phyloP scores from a whole-genome alignment of 2,329 filamentous ascomycete species.

The Acarospora socialis region DNA sequence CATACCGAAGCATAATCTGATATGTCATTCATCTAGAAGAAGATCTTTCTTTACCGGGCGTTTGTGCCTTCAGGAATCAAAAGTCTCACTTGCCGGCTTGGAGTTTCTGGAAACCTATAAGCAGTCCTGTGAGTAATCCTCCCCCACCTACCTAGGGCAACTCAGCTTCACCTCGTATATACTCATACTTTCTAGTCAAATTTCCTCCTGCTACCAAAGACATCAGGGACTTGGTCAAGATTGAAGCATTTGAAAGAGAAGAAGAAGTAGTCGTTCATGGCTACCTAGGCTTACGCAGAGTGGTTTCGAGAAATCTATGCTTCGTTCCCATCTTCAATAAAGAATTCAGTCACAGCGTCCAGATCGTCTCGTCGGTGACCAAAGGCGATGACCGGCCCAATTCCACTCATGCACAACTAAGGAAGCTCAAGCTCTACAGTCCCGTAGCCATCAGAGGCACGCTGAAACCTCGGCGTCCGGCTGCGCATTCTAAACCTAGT shows the following conservation, averaged over 20 bases:
- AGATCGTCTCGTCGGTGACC: constrained; percentile 32
- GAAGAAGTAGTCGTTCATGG: constrained; percentile 47
- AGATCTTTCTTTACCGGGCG: too few species aligned
- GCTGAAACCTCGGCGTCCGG: constrained; percentile 28
- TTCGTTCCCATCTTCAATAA: constrained; percentile 49
- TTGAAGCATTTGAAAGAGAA: constrained; percentile 14
- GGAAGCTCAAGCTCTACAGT: constrained; percentile 33
- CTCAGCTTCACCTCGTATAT: constrained; percentile 13
- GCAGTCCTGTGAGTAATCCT: not conserved
- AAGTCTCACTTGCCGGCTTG: too few species aligned
- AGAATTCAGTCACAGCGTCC: constrained; percentile 31
- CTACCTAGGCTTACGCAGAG: constrained; percentile 54
- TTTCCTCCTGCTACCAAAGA: constrained; percentile 33
- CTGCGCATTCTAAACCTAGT: constrained; percentile 16
- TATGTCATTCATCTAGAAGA: too few species aligned
- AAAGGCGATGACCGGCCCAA: constrained; percentile 1
- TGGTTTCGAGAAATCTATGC: constrained; percentile 53
- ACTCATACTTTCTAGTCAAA: constrained; percentile 24
- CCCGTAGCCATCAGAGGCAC: constrained; percentile 41
- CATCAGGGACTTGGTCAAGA: constrained; percentile 15
- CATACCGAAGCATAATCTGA: too few species aligned
- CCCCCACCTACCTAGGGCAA: constrained; percentile 10
- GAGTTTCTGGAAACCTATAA: not conserved
- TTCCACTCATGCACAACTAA: constrained; percentile 25
- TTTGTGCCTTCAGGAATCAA: too few species aligned